Base-by-base conservation (phyloP, 2,329 filamentous ascomycete genomes). In the Chrysoporthe deuterocubensis region DNA sequence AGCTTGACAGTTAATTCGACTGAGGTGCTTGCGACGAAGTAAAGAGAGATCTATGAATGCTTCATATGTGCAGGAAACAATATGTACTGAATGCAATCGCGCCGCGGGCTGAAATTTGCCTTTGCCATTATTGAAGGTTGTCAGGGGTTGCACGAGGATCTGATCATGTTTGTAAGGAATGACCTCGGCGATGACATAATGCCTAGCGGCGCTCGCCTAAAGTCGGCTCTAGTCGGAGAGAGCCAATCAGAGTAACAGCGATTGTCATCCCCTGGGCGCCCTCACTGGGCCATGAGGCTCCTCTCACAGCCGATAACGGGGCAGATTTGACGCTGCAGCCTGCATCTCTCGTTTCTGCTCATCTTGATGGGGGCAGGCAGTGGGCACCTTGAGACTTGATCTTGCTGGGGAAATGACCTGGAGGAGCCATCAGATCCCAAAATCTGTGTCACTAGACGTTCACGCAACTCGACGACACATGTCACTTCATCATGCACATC, bases 181-280 rank as follows among this genome's bases (percentile, higher is more conserved):
- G 37, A 66, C 37, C 64, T 62, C 58, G 61, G 52, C 66, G 60
- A 67, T 68, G 66, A 69, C 67, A 67, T 66, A 60, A 66, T 54
- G 34, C 26, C 57, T 34, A 8, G 37, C 42, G 48, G 43, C 32
- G 34, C n/a, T 61, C 48, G 67, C 71, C 79, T 64, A 64, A 56
- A 16, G 40, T 64, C 62, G 78, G 76, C 73, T 65, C 72, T 5
- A 18, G 40, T 69, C 65, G 69, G 75, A 76, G 18, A 18, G 78
- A 74, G 68, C 80, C 79, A 82, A 82, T 82, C 74, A 78, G 62
- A 61, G 16, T 1, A 14, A 18, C 16, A 62, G 70, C 67, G 76
- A 79, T 79, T 75, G 73, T 79, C 75, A 79, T 60, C 57, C 9
- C 7, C 26, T 21, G 50, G 50, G 50, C 26, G 26, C 26, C 26